phyloP scores from a whole-genome alignment of 2,329 filamentous ascomycete species.

The Cercospora citrullina region DNA sequence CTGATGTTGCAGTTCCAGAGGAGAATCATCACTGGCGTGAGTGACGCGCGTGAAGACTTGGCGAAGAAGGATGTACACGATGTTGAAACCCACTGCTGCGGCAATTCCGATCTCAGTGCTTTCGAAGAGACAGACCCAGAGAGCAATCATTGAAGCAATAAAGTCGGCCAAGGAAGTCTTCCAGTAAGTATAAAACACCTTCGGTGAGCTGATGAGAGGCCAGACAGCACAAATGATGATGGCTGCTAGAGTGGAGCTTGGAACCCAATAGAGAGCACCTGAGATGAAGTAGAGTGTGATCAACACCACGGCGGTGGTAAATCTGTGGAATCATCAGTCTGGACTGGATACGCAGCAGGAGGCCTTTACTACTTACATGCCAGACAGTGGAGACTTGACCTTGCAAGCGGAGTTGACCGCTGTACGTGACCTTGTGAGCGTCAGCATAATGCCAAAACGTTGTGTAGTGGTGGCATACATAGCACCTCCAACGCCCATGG shows the following conservation, averaged over 20 bases:
- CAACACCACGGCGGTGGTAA: slow-evolving; percentile 63
- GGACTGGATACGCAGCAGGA: background rate
- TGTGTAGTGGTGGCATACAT: slow-evolving; percentile 44
- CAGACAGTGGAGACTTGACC: slow-evolving; percentile 62
- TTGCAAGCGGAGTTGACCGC: slow-evolving; percentile 66
- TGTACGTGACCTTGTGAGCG: slow-evolving; percentile 52
- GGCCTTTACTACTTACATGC: slow-evolving; percentile 39
- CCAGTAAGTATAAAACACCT: slow-evolving; percentile 64
- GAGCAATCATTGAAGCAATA: slow-evolving; percentile 61
- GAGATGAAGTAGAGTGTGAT: slow-evolving; percentile 61
- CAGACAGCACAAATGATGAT: slow-evolving; percentile 68
- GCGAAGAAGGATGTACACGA: slow-evolving; percentile 57
- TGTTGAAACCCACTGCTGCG: slow-evolving; percentile 54
- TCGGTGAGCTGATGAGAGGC: slow-evolving; percentile 60
- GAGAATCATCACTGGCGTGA: slow-evolving; percentile 24
- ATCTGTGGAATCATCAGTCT: slow-evolving; percentile 17
- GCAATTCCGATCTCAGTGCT: slow-evolving; percentile 62
- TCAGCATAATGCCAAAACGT: background rate
- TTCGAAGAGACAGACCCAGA: slow-evolving; percentile 65
- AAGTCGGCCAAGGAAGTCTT: slow-evolving; percentile 65
- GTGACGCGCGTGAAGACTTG: slow-evolving; percentile 55
- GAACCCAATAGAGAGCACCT: slow-evolving; percentile 66
- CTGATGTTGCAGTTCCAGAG: slow-evolving; percentile 22
- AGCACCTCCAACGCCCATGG: slow-evolving; percentile 65
- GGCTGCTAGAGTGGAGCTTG: slow-evolving; percentile 56